Evolutionary conservation across 441 rosid genomes (phyloP).

Genomic region (Gossypium gossypioides): DNA sequence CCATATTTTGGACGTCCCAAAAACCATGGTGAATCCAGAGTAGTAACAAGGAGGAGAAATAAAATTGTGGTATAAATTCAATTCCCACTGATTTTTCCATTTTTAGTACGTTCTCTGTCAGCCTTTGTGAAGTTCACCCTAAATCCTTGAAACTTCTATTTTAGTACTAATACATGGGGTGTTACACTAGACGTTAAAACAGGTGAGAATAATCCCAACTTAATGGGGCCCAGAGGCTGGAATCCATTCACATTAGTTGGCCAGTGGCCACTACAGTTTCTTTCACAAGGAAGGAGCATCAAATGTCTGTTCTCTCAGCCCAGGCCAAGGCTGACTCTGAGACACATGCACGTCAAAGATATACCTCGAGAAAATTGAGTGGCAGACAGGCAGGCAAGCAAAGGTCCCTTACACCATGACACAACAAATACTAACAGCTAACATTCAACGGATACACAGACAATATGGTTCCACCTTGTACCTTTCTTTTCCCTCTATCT

Average conservation of each 20-base stretch:
- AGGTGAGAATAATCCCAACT: neutral
- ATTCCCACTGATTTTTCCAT: too few relatives aligned
- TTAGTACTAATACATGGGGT: too few relatives aligned
- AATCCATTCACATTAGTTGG: neutral
- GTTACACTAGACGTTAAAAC: too few relatives aligned
- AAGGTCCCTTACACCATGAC: neutral
- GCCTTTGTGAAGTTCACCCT: too few relatives aligned
- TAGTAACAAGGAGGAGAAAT: too few relatives aligned
- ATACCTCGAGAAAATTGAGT: neutral
- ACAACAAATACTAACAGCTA: neutral
- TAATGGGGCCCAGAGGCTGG: neutral
- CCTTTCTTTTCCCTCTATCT: neutral
- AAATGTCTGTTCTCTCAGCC: neutral
- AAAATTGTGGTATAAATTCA: too few relatives aligned
- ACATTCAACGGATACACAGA: neutral
- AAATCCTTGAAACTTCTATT: too few relatives aligned
- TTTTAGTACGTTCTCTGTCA: too few relatives aligned
- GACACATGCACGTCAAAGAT: neutral
- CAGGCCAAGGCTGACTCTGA: neutral
- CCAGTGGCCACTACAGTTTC: neutral
- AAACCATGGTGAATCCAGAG: neutral
- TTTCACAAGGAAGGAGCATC: neutral
- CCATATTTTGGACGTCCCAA: neutral
- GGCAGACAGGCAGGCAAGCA: neutral
- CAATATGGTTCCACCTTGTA: neutral